Base-by-base conservation (phyloP, 2,329 filamentous ascomycete genomes). In the Dactylellina haptotyla region DNA sequence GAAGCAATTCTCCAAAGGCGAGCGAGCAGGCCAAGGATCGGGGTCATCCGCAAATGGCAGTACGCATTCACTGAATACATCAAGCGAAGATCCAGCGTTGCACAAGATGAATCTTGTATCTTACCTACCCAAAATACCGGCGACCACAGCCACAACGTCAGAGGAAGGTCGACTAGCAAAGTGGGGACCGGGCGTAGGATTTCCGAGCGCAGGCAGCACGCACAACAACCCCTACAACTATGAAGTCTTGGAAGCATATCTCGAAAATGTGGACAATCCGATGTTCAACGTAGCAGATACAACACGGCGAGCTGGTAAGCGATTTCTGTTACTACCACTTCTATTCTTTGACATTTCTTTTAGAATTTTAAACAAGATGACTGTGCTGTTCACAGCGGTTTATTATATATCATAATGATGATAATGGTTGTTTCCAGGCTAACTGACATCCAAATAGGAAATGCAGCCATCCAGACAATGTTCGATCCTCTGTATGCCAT, bases 401-500 rank as follows among this genome's bases (percentile, higher is more conserved):
- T n/a, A n/a, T n/a, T n/a, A n/a, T n/a, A n/a, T n/a, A n/a, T n/a
- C n/a, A n/a, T n/a, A n/a, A n/a, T n/a, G n/a, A n/a, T n/a, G n/a
- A n/a, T n/a, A n/a, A n/a, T n/a, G n/a, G n/a, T n/a, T n/a, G n/a
- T n/a, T n/a, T n/a, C n/a, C n/a, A n/a, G n/a, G n/a, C n/a, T n/a
- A n/a, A n/a, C n/a, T n/a, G n/a, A n/a, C n/a, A n/a, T n/a, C n/a
- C n/a, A 41, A n/a, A 12, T 34, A 71, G 66, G 66, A 39, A 71
- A 71, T 41, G 66, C 66, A n/a, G 66, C 66, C 20, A 64, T 71
- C 16, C 66, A 71, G 20, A 64, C 66, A 45, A 64, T 71, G 58
- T 71, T 71, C 25, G 66, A 71, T 18, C 66, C 66, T 16, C 9
- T 71, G 2, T 71, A 58, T 14, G 66, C 66, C 10, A 43, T 71